Percentiles rank a stretch among this genome's conserved stretches.
phyloP scores from a whole-genome alignment of 2,329 filamentous ascomycete species.

The Fusarium transvaalense region DNA sequence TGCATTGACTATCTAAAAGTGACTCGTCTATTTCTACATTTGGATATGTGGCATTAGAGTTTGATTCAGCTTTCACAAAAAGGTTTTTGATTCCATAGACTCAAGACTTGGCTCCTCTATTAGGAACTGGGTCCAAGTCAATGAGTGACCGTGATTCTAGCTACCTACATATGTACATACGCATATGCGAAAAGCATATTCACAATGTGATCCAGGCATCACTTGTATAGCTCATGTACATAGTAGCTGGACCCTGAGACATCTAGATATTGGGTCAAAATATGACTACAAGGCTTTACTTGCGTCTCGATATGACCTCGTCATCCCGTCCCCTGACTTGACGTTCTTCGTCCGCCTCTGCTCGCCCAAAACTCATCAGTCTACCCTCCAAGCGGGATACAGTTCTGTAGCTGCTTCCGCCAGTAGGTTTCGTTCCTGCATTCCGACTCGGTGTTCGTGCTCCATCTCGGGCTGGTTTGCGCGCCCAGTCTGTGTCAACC shows the following conservation, averaged over 20 bases:
- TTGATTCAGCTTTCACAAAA: neutral
- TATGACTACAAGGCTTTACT: conserved; percentile 18
- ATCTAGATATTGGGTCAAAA: conserved; percentile 7
- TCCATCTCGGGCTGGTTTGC: conserved; percentile 39
- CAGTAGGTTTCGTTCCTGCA: conserved; percentile 8
- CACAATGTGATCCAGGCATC: conserved; percentile 1
- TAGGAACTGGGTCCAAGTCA: neutral
- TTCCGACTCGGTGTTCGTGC: conserved; percentile 29
- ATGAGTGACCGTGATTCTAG: neutral
- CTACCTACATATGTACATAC: conserved; percentile 2
- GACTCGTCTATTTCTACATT: neutral
- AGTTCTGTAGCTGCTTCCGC: conserved; percentile 31
- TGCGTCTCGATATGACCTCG: conserved; percentile 31
- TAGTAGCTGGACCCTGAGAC: conserved; percentile 14
- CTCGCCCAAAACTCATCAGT: conserved; percentile 22
- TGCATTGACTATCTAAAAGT: conserved; percentile 12
- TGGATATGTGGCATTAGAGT: neutral
- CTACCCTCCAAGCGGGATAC: conserved; percentile 37
- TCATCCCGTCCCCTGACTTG: conserved; percentile 21
- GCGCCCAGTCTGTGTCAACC: conserved; percentile 45
- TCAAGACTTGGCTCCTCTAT: neutral
- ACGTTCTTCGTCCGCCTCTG: conserved; percentile 7
- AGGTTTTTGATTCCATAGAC: neutral
- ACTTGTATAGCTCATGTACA: neutral
- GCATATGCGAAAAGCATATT: conserved; percentile 7